Conservation (phyloP, 306 rosid species). For the Arachis stenosperma region DNA sequence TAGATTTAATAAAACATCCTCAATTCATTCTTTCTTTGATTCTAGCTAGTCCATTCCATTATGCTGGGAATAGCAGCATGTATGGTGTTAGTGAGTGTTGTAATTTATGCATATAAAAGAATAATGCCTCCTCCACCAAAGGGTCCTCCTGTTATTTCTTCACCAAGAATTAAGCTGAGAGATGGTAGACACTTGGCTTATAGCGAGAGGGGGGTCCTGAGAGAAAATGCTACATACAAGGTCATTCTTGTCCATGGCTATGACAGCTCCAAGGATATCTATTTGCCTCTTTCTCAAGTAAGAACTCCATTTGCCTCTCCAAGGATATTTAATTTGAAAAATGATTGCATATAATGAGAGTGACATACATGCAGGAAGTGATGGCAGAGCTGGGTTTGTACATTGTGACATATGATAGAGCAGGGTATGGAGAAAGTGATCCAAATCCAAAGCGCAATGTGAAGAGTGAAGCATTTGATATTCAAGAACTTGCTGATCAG, state of each 20-base stretch:
- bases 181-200: conserved; percentile 71
- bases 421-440: conserved; percentile 55
- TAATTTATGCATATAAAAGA: conserved; percentile 26
- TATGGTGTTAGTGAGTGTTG: neutral
- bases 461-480: conserved; percentile 49
- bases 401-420: conserved; percentile 46
- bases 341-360: no score
- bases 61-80: conserved; percentile 27
- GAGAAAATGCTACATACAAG: conserved; percentile 53
- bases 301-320: neutral
- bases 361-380: conserved; percentile 11
- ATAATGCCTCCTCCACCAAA: conserved; percentile 52
- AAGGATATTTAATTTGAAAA: no score
- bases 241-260: conserved; percentile 66
- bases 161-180: conserved; percentile 59
- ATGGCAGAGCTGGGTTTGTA: conserved; percentile 43
- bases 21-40: neutral
- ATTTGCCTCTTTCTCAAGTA: conserved; percentile 55
- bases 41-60: neutral
- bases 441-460: conserved; percentile 50
- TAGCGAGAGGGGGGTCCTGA: conserved; percentile 55
- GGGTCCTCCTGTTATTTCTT: conserved; percentile 57
- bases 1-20: no score
- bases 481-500: conserved; percentile 46
- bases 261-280: conserved; percentile 57